phyloP scores from a whole-genome alignment of 805 yeast species.

The Ogataea methylovora region DNA sequence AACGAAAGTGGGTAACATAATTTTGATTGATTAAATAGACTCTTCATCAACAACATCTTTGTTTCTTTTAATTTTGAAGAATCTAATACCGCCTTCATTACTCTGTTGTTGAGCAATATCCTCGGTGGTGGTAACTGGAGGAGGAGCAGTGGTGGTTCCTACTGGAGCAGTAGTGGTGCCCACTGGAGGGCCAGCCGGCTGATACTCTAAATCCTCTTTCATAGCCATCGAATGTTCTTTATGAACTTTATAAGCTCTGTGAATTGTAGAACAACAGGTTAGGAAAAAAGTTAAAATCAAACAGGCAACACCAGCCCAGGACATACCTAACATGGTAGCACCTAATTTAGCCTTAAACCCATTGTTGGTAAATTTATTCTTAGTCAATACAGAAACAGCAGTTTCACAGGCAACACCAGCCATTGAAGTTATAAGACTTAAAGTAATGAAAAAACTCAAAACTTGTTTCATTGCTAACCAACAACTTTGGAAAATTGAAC shows the following conservation, averaged over 20 bases:
- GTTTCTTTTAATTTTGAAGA: constrained; percentile 64
- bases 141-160: constrained; percentile 18
- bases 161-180: constrained; percentile 9
- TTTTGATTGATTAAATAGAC: too few species aligned
- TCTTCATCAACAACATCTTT: constrained; percentile 34
- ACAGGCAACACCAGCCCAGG: constrained; percentile 64
- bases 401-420: constrained; percentile 69
- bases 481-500: constrained; percentile 48
- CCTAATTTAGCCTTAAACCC: constrained; percentile 44
- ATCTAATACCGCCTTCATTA: constrained; percentile 59
- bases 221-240: constrained; percentile 27
- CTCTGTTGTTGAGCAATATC: constrained; percentile 10
- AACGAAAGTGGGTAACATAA: too few species aligned
- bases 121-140: constrained; percentile 16
- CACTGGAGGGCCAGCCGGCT: constrained; percentile 9
- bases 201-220: constrained; percentile 9
- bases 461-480: constrained; percentile 48
- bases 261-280: constrained; percentile 43
- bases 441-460: constrained; percentile 39
- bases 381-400: constrained; percentile 71
- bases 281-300: constrained; percentile 42
- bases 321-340: constrained; percentile 47
- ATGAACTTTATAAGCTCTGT: constrained; percentile 45
- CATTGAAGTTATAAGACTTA: constrained; percentile 47
- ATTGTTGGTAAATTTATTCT: constrained; percentile 52